phyloP scores from a whole-genome alignment of 257 asterid genomes.

The Galeopsis tetrahit region DNA sequence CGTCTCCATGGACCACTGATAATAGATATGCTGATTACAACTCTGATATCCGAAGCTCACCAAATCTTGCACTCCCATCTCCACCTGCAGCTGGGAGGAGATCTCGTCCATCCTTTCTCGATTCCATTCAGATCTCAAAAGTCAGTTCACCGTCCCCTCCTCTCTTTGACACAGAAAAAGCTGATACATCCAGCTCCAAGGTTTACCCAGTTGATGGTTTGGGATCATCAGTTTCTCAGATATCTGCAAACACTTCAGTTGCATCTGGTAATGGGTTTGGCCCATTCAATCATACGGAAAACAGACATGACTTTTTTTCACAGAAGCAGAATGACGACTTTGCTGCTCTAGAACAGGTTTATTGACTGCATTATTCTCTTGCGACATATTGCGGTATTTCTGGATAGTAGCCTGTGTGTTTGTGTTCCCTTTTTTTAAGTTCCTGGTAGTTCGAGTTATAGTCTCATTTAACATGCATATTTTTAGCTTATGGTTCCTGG shows the following conservation, averaged over 20 bases:
- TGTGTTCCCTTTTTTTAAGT: neutral
- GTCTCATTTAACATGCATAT: neutral
- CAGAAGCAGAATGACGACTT: slow-evolving; percentile 87
- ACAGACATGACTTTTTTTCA: slow-evolving; percentile 48
- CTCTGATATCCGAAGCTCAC: slow-evolving; percentile 50
- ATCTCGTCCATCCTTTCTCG: slow-evolving; percentile 92
- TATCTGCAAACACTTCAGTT: slow-evolving; percentile 39
- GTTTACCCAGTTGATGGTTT: slow-evolving; percentile 61
- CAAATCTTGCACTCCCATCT: slow-evolving; percentile 50
- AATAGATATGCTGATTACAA: slow-evolving; percentile 45
- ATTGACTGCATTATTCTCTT: slow-evolving; percentile 31
- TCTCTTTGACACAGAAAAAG: slow-evolving; percentile 44
- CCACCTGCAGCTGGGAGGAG: slow-evolving; percentile 66
- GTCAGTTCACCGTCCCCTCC: slow-evolving; percentile 56
- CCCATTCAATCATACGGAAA: slow-evolving; percentile 51
- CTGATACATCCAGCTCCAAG: slow-evolving; percentile 54
- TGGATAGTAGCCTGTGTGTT: neutral
- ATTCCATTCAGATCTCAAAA: slow-evolving; percentile 72
- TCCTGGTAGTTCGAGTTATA: neutral
- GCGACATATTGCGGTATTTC: neutral
- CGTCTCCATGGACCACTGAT: slow-evolving; percentile 56
- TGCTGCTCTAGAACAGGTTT: slow-evolving; percentile 95
- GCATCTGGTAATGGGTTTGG: slow-evolving; percentile 53
- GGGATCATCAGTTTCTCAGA: slow-evolving; percentile 58
- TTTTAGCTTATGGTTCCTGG: neutral